phyloP scores from a whole-genome alignment of 2,329 filamentous ascomycete genomes.

The Rhinocladiella similis region DNA sequence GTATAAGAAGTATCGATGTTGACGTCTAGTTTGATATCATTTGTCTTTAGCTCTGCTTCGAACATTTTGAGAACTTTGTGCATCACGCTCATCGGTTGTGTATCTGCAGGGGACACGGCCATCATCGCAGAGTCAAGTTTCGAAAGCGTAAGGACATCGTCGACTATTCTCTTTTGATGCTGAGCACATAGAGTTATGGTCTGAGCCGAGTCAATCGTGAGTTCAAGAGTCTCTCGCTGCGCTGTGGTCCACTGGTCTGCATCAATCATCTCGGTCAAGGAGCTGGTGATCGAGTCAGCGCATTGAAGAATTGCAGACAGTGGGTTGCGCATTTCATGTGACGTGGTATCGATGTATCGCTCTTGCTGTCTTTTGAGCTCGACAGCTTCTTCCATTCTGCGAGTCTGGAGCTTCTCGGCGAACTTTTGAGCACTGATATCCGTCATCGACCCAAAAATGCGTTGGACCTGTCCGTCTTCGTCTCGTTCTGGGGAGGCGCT shows the following conservation, averaged over 20 bases:
- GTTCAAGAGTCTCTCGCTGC: constrained; percentile 43
- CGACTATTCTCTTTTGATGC: constrained; percentile 78
- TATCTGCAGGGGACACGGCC: constrained; percentile 68
- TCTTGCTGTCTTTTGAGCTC: constrained; percentile 79
- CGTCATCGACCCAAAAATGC: constrained; percentile 63
- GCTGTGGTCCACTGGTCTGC: constrained; percentile 21
- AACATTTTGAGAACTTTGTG: constrained; percentile 74
- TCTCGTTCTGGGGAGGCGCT: constrained; percentile 55
- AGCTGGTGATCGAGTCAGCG: constrained; percentile 55
- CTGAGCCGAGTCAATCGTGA: constrained; percentile 69
- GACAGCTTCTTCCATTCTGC: constrained; percentile 75
- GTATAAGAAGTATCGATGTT: constrained; percentile 63
- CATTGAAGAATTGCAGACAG: constrained; percentile 60
- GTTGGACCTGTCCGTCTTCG: constrained; percentile 50
- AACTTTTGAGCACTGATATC: constrained; percentile 85
- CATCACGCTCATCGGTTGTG: constrained; percentile 67
- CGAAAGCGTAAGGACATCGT: constrained; percentile 71
- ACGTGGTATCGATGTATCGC: constrained; percentile 75
- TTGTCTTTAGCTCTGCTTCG: constrained; percentile 69
- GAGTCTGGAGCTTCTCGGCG: constrained; percentile 76
- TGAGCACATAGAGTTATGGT: constrained; percentile 76
- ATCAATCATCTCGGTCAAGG: constrained; percentile 49
- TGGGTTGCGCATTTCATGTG: constrained; percentile 59
- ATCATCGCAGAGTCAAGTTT: constrained; percentile 76
- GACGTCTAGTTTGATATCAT: constrained; percentile 67